Evolutionary conservation across 2,329 filamentous ascomycete species (phyloP), one percentile per base, ranked within the genome.

Genomic region (Aspergillus fructus): DNA sequence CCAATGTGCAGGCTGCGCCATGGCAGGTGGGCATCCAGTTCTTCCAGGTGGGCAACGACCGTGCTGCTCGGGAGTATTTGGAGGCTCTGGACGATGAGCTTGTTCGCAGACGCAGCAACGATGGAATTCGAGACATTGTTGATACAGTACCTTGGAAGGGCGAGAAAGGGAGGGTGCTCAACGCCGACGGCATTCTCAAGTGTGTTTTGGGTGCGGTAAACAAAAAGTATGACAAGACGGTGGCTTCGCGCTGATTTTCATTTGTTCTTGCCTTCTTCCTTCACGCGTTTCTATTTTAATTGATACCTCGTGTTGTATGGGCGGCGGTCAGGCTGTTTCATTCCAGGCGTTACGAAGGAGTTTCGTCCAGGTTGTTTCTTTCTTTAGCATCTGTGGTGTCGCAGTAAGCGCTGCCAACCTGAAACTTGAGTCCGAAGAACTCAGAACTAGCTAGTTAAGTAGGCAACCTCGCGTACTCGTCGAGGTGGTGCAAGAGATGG

Each of bases 1-100:
- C 46, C 34, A 55, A 52, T 12, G 55, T 17, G 89, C 94, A 67
- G 74, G 74, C 51, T 72, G 89, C 88, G 4, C 82, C 87, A 1
- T 89, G 89, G 80, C 94, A 97, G 77, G 80, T 97, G 8, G 93
- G 93, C 34, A 85, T 97, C 56, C 93, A 97, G 73, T 97, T 97
- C 78, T 96, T 97, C 79, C 93, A 97, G 75, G 89, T 97, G 45
- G 93, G 94, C 56, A 81, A 84, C 49, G 90, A 96, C 64, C 69
- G 76, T 0, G 78, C 74, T 0, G 93, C 93, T 0, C 79, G 81
- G 1, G 74, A 80, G 63, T 85, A 88, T 55, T 79, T 97, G 40
- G 78, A 83, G 64, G 81, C 87, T 47, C 80, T 97, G 7, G 93
- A 97, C 69, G 90, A 97, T 71, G 83, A 83, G 3, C 76, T 94